These are phyloP conservation scores for Diospyros lotus DNA, from an alignment of 148 eudicot genomes.

Conservation along the genomic window DNA sequence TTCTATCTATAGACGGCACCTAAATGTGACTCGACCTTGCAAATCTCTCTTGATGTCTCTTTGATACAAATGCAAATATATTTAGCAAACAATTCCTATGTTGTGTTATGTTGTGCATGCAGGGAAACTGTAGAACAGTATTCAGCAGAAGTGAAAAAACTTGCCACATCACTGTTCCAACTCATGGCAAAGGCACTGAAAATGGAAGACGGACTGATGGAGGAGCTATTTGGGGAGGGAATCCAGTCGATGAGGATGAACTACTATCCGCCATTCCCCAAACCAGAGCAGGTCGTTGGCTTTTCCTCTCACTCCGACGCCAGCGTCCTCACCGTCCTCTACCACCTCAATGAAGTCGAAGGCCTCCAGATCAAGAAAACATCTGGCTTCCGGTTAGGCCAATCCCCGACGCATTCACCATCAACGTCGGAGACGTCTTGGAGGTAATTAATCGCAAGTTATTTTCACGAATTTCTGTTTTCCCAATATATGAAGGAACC, in stretches of 20 bases:
- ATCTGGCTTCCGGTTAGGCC: conserved; percentile 15
- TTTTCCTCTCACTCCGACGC: conserved; percentile 12
- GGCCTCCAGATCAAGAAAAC: conserved; percentile 10
- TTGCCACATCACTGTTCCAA: too few species aligned
- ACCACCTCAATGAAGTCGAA: conserved; percentile 10
- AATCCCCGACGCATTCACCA: conserved; percentile 6
- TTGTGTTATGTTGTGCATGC: too few species aligned
- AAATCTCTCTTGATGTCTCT: too few species aligned
- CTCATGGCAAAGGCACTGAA: conserved; percentile 5
- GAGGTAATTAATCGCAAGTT: conserved; percentile 13
- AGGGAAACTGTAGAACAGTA: too few species aligned
- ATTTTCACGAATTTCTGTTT: too few species aligned
- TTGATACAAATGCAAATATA: too few species aligned
- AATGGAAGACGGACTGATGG: neutral
- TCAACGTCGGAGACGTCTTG: conserved; percentile 27
- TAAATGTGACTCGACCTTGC: too few species aligned
- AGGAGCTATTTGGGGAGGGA: neutral
- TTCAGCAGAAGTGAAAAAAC: too few species aligned
- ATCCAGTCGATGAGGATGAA: conserved; percentile 10
- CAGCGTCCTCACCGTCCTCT: conserved; percentile 10
- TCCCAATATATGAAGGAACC: too few species aligned
- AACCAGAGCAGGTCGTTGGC: conserved; percentile 13
- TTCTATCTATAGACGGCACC: too few species aligned
- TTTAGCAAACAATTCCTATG: too few species aligned
- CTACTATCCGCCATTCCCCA: conserved; percentile 13